Base-by-base conservation (phyloP, 164 flowering plant species). In the Warburgia ugandensis region DNA sequence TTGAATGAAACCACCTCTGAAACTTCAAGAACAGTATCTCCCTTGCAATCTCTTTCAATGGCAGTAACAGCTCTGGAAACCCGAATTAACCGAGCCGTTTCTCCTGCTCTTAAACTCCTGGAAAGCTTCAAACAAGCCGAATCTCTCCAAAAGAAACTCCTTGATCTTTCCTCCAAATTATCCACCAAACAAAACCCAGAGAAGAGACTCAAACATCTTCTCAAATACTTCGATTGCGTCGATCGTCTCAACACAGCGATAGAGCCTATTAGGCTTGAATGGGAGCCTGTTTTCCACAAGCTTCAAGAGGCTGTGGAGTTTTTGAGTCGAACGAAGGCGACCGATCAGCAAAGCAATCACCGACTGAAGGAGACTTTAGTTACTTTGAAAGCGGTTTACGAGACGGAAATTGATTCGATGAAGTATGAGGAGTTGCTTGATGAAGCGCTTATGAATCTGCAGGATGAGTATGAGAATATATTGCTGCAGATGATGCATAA, bases 261-360 rank as follows among this genome's bases (percentile, higher is more conserved):
- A 12, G 60, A 51, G 52, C 47, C 66, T 0, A 73, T 81, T 2
- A 42, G 73, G 21, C 50, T 50, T 30, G 81, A 74, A 41, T 68
- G 80, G 3, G 84, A 77, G 61, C 82, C 94, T 0, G 79, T 74
- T 10, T 69, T 79, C 45, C 86, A 76, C 54, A 77, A 65, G 67
- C 77, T 84, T 26, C 88, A 84, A 58, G 88, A 84, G 45, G 85
- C 73, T 45, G 85, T 81, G 54, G 88, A 84, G 79, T 81, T 77
- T 52, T 59, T 84, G 66, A 81, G 94, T 56, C 59, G 94, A 67
- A 84, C 87, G 1, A 81, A 76, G 52, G 85, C 83, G 0, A 61
- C 92, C 1, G 87, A 81, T 46, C 77, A 68, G 45, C 69, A 37
- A 45, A 48, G 77, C 47, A 72, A 75, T 4, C 68, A 58, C 2